phyloP scores from a whole-genome alignment of 768 basidiomycete species.

The Lanmaoa pseudosensibilis region DNA sequence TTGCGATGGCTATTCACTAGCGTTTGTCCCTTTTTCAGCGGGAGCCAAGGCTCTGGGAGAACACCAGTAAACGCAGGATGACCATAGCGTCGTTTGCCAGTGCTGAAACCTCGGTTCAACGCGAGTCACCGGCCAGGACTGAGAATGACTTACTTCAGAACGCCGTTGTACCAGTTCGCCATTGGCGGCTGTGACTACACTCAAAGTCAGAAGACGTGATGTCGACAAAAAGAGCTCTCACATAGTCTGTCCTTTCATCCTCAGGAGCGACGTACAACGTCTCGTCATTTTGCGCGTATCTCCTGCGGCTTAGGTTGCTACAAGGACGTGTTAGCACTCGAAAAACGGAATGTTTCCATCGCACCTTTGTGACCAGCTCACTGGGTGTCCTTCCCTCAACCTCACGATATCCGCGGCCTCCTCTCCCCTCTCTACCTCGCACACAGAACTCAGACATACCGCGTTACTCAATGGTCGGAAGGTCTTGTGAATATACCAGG shows the following conservation, averaged over 20 bases:
- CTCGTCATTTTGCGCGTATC: slow-evolving; percentile 93
- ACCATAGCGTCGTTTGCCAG: slow-evolving; percentile 92
- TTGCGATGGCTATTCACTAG: slow-evolving; percentile 54
- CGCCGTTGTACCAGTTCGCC: slow-evolving; percentile 92
- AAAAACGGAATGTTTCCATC: background rate
- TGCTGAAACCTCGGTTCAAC: slow-evolving; percentile 45
- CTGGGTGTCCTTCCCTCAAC: slow-evolving; percentile 79
- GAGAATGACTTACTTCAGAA: slow-evolving; percentile 66
- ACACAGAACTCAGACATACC: slow-evolving; percentile 83
- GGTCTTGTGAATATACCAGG: slow-evolving; percentile 68
- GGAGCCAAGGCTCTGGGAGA: slow-evolving; percentile 93
- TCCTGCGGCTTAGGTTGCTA: slow-evolving; percentile 79
- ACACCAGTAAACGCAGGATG: slow-evolving; percentile 95
- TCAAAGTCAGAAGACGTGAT: slow-evolving; percentile 8
- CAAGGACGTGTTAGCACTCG: background rate
- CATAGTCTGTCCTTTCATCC: slow-evolving; percentile 89
- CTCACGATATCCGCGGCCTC: slow-evolving; percentile 76
- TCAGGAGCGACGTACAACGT: slow-evolving; percentile 94
- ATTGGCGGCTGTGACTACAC: slow-evolving; percentile 91
- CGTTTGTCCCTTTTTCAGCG: slow-evolving; percentile 79
- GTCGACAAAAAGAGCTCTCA: slow-evolving; percentile 31
- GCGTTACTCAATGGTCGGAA: slow-evolving; percentile 76
- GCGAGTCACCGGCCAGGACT: no score
- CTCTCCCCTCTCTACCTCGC: slow-evolving; percentile 88
- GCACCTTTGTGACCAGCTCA: slow-evolving; percentile 86